These are phyloP conservation scores for Cucumis melo DNA, from an alignment of 306 rosid genomes.

Conservation along the genomic window DNA sequence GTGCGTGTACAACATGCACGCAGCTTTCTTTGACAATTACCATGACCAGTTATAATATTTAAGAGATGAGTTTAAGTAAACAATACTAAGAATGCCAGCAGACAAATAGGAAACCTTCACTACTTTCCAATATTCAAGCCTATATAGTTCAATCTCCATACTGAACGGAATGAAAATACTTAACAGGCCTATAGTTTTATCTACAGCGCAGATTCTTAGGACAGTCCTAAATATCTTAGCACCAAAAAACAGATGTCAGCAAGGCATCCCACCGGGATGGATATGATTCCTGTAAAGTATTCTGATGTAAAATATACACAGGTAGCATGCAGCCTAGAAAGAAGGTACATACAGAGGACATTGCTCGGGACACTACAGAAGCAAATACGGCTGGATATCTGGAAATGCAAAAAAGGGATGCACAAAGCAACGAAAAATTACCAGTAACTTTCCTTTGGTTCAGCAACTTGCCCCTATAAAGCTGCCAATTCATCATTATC, in stretches of 20 bases:
- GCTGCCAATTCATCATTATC: conserved; percentile 35
- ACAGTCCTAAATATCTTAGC: neutral
- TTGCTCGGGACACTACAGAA: conserved; percentile 32
- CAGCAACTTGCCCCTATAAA: conserved; percentile 21
- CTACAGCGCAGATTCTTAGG: neutral
- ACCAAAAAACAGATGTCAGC: conserved; percentile 5
- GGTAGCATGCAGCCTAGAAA: conserved; percentile 44
- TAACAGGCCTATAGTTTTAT: neutral
- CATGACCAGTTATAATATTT: neutral
- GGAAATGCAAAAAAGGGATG: conserved; percentile 31
- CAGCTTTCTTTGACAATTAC: neutral
- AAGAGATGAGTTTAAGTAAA: neutral
- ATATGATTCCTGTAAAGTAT: conserved; percentile 46
- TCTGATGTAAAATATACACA: conserved; percentile 54
- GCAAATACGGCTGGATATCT: conserved; percentile 28
- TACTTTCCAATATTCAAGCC: neutral
- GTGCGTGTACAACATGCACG: neutral
- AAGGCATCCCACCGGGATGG: neutral
- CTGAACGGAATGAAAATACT: neutral
- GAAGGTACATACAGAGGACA: conserved; percentile 41
- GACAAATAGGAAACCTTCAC: neutral
- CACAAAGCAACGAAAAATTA: conserved; percentile 30
- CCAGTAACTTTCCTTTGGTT: conserved; percentile 30
- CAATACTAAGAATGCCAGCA: neutral
- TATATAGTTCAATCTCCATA: conserved; percentile 4